These are phyloP conservation scores for Hanseniaspora nectarophila DNA, from an alignment of 805 yeast genomes.

Conservation along the genomic window DNA sequence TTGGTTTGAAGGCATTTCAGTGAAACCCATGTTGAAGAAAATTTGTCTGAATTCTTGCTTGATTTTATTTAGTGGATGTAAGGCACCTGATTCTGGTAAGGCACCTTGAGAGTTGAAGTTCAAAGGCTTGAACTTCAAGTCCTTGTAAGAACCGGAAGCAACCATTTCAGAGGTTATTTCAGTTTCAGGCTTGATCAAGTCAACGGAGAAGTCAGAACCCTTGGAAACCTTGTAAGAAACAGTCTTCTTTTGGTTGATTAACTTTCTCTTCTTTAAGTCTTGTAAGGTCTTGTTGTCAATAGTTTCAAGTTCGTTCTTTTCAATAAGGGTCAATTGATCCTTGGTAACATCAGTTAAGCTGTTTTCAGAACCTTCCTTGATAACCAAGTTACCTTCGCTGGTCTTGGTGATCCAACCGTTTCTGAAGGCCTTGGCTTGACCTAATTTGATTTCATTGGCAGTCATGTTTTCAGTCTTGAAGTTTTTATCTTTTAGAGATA, in stretches of 20 bases:
- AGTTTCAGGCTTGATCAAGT: slow-evolving; percentile 72
- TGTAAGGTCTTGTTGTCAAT: slow-evolving; percentile 52
- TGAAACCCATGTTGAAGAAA: slow-evolving; percentile 94
- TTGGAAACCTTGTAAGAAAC: slow-evolving; percentile 66
- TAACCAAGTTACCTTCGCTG: slow-evolving; percentile 52
- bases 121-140: slow-evolving; percentile 80
- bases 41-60: slow-evolving; percentile 96
- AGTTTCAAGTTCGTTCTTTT: slow-evolving; percentile 16
- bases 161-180: slow-evolving; percentile 93
- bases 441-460: slow-evolving; percentile 62
- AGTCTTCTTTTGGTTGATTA: slow-evolving; percentile 55
- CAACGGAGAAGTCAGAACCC: slow-evolving; percentile 74
- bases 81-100: slow-evolving; percentile 74
- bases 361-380: slow-evolving; percentile 36
- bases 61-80: slow-evolving; percentile 93
- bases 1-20: slow-evolving; percentile 98
- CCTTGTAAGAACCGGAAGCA: slow-evolving; percentile 67
- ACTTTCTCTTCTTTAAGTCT: slow-evolving; percentile 91
- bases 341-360: slow-evolving; percentile 49
- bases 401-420: slow-evolving; percentile 91
- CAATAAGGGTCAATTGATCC: slow-evolving; percentile 45
- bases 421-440: slow-evolving; percentile 95
- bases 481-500: slow-evolving; percentile 45
- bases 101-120: slow-evolving; percentile 94
- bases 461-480: slow-evolving; percentile 70